phyloP scores from a whole-genome alignment of 805 yeast species.

The Hanseniaspora lachancei region DNA sequence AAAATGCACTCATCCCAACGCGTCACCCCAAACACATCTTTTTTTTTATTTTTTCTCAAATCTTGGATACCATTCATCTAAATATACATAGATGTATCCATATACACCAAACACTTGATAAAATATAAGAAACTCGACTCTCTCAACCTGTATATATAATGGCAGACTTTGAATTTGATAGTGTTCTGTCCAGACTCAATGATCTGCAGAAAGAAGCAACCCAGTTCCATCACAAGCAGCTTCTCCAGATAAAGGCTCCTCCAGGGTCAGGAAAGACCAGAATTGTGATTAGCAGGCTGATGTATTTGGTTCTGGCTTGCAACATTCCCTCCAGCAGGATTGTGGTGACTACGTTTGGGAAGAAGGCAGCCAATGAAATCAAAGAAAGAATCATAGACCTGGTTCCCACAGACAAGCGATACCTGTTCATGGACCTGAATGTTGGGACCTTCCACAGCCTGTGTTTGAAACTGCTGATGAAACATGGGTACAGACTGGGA shows the following conservation, averaged over 20 bases:
- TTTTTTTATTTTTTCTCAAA: no score
- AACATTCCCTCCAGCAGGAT: slow-evolving; percentile 47
- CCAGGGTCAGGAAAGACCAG: slow-evolving; percentile 73
- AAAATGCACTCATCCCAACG: no score
- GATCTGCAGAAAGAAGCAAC: slow-evolving; percentile 36
- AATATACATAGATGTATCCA: no score
- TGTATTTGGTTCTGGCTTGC: slow-evolving; percentile 43
- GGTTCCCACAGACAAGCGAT: slow-evolving; percentile 22
- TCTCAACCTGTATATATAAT: not conserved
- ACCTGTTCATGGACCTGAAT: slow-evolving; percentile 30
- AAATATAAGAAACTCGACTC: no score
- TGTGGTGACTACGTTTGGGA: slow-evolving; percentile 84
- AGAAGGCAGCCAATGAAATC: slow-evolving; percentile 85
- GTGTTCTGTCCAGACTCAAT: slow-evolving; percentile 22
- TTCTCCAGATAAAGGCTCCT: slow-evolving; percentile 46
- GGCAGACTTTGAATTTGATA: not conserved
- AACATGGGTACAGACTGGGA: slow-evolving; percentile 41
- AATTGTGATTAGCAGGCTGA: slow-evolving; percentile 68
- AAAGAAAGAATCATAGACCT: slow-evolving; percentile 38
- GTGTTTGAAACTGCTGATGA: slow-evolving; percentile 46
- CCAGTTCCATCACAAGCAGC: slow-evolving; percentile 29
- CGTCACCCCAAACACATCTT: no score
- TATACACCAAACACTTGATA: no score
- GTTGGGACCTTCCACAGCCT: slow-evolving; percentile 88
- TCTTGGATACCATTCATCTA: no score